These are phyloP conservation scores for Coemansia sp. DNA, from an alignment of 192 early-diverging fungal genomes.

Conservation along the genomic window DNA sequence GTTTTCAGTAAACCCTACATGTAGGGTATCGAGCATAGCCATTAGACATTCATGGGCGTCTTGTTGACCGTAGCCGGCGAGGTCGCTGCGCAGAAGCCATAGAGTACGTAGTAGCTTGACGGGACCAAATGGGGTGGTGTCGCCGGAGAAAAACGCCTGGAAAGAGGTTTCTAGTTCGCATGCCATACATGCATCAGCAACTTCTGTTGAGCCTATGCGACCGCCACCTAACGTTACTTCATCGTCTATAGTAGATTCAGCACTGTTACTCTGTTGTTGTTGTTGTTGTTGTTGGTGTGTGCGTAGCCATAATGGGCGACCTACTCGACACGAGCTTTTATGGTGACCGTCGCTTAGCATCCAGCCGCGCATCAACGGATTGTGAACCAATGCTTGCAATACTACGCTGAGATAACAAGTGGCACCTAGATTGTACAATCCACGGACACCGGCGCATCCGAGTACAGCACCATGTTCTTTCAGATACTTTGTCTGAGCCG, in stretches of 20 bases:
- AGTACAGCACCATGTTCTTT: constrained; percentile 34
- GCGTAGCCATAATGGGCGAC: constrained; percentile 14
- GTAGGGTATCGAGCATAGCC: constrained; percentile 82
- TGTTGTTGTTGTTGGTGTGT: neutral
- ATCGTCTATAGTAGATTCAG: no score
- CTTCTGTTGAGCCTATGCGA: no score
- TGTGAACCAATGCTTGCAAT: constrained; percentile 88
- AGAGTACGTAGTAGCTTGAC: constrained; percentile 79
- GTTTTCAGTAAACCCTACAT: constrained; percentile 62
- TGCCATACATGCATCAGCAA: constrained; percentile 70
- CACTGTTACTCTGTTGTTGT: no score
- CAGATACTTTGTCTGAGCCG: constrained; percentile 41
- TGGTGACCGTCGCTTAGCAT: constrained; percentile 92
- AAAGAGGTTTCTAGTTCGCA: constrained; percentile 90
- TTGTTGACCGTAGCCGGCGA: constrained; percentile 93
- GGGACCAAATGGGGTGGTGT: constrained; percentile 78
- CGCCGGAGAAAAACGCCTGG: constrained; percentile 70
- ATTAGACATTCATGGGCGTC: constrained; percentile 99
- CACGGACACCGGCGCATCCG: constrained; percentile 70
- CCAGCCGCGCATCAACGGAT: constrained; percentile 84
- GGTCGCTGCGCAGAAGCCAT: constrained; percentile 83
- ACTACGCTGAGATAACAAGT: constrained; percentile 97
- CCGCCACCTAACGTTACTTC: no score
- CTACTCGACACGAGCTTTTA: constrained; percentile 58
- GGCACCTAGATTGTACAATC: constrained; percentile 87